These are phyloP conservation scores for Sporothrix brasiliensis DNA, from an alignment of 2,329 filamentous ascomycete species.

Conservation along the genomic window DNA sequence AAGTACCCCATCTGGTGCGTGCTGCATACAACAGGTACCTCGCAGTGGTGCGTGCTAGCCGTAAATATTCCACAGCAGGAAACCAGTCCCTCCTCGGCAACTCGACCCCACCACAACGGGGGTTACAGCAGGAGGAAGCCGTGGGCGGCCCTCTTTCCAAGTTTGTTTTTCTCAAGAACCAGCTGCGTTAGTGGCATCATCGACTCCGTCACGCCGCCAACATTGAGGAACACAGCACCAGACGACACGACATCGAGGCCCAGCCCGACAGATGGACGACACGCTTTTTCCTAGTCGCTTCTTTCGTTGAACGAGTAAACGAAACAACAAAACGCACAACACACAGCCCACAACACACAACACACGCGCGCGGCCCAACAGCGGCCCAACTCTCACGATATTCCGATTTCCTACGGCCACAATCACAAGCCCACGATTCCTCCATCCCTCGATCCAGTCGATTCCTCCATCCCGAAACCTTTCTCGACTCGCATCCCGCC, in stretches of 20 bases:
- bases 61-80: constrained; percentile 9
- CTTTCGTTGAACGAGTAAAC: neutral
- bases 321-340: neutral
- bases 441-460: neutral
- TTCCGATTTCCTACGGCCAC: neutral
- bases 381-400: neutral
- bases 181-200: constrained; percentile 2
- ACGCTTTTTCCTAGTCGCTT: constrained; percentile 20
- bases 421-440: neutral
- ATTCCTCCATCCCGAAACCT: neutral
- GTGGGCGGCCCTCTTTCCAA: constrained; percentile 15
- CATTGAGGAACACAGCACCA: neutral
- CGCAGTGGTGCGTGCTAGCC: neutral
- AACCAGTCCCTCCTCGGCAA: neutral
- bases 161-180: constrained; percentile 10
- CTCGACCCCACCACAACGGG: neutral
- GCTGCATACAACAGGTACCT: neutral
- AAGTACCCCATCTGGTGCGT: neutral
- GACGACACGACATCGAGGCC: neutral
- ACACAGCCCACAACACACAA: neutral
- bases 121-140: neutral
- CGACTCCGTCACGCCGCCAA: constrained; percentile 29
- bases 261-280: neutral
- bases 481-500: neutral
- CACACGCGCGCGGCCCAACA: neutral